Percentiles rank a stretch among this genome's conserved stretches.
phyloP scores from a whole-genome alignment of 177 flowering plant species.

The Tripterygium wilfordii region DNA sequence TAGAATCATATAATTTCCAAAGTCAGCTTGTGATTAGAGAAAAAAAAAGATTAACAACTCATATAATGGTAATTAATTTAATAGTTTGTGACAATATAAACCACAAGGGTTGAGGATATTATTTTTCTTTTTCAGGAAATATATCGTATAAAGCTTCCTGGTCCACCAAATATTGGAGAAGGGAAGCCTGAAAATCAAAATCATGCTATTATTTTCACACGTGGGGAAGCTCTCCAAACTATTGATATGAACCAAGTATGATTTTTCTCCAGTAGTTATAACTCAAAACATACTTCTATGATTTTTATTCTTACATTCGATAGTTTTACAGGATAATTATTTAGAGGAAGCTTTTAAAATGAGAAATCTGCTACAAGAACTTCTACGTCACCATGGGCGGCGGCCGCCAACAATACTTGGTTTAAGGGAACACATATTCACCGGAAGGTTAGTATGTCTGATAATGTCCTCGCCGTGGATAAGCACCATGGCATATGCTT shows the following conservation, averaged over 20 bases:
- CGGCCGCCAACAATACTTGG: slow-evolving; percentile 77
- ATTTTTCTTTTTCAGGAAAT: slow-evolving; percentile 53
- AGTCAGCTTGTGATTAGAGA: too few species aligned
- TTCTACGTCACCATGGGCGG: slow-evolving; percentile 37
- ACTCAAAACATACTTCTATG: neutral
- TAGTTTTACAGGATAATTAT: slow-evolving; percentile 64
- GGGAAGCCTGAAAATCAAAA: slow-evolving; percentile 99
- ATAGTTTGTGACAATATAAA: too few species aligned
- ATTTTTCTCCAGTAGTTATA: neutral
- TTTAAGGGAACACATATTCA: slow-evolving; percentile 87
- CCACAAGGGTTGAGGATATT: too few species aligned
- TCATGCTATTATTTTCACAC: slow-evolving; percentile 90
- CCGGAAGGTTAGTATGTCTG: slow-evolving; percentile 67
- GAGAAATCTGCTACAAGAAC: slow-evolving; percentile 89
- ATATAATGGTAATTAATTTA: too few species aligned
- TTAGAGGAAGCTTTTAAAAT: slow-evolving; percentile 92
- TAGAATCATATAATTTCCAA: too few species aligned
- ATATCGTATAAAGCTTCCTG: slow-evolving; percentile 93
- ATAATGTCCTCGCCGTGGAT: too few species aligned
- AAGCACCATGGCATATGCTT: too few species aligned
- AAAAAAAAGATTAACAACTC: too few species aligned
- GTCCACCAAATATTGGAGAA: slow-evolving; percentile 87
- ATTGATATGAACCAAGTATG: slow-evolving; percentile 97
- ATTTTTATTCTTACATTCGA: slow-evolving; percentile 7
- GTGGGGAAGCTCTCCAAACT: slow-evolving; percentile 95